Percentiles rank a stretch among this genome's conserved stretches.
Evolutionary conservation across 2,329 filamentous ascomycete genomes (phyloP).

Genomic region (Penicillium italicum): DNA sequence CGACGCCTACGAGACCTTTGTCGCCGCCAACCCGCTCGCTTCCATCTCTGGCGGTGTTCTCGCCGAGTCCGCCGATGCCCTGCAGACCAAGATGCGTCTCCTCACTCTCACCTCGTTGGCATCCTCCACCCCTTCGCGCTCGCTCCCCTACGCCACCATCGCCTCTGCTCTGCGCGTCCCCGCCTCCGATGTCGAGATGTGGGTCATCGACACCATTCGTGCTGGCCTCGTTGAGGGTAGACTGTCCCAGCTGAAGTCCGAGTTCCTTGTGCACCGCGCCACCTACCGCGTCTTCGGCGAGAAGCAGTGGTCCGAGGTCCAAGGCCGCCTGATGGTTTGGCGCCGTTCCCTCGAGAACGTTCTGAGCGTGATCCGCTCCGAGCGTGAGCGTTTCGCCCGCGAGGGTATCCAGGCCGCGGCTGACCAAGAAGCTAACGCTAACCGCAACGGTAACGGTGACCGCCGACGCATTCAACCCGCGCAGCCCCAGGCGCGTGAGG

Average conservation of each 20-base stretch:
- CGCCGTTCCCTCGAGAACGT: conserved; percentile 76
- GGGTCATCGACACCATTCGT: conserved; percentile 97
- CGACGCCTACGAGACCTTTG: conserved; percentile 94
- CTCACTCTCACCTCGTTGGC: conserved; percentile 89
- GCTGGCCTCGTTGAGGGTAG: conserved; percentile 94
- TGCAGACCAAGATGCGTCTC: conserved; percentile 94
- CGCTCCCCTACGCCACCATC: conserved; percentile 84
- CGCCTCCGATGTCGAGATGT: conserved; percentile 84
- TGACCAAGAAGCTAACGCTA: conserved; percentile 32
- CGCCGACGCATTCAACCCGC: conserved; percentile 32
- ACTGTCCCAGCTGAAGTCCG: conserved; percentile 84
- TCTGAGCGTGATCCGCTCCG: conserved; percentile 69
- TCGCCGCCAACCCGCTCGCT: conserved; percentile 54
- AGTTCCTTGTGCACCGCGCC: conserved; percentile 92
- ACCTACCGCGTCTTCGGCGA: conserved; percentile 96
- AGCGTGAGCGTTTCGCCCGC: conserved; percentile 73
- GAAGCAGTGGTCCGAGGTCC: conserved; percentile 96
- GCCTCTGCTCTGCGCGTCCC: conserved; percentile 80
- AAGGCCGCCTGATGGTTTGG: conserved; percentile 88
- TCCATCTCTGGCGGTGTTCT: conserved; percentile 79
- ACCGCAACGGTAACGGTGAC: conserved; percentile 25
- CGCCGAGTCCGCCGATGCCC: conserved; percentile 68
- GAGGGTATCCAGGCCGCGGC: conserved; percentile 62
- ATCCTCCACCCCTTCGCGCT: conserved; percentile 75
- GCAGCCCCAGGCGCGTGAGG: conserved; percentile 28